A percentile compares a stretch with the other conserved stretches of the same genome.
These are phyloP conservation scores for Microascus cirrosus DNA, from an alignment of 2,329 filamentous ascomycete genomes.

Conservation along the genomic window DNA sequence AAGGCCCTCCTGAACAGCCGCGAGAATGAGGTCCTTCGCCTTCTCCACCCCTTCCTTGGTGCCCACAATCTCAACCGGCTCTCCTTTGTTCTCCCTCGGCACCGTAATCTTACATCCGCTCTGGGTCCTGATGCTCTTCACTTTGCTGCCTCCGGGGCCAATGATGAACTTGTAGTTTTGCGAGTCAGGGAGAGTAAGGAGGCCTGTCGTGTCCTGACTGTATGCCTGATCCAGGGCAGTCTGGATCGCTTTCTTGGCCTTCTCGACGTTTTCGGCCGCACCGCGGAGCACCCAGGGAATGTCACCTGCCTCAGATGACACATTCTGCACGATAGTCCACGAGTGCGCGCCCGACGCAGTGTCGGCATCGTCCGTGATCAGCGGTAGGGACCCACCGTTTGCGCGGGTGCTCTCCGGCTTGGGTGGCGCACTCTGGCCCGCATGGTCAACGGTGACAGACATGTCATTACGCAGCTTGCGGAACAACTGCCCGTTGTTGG, in stretches of 20 bases:
- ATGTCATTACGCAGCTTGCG: conserved; percentile 76
- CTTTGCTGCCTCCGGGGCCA: conserved; percentile 77
- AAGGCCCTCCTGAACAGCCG: conserved; percentile 59
- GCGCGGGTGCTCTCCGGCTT: conserved; percentile 49
- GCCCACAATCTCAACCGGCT: conserved; percentile 86
- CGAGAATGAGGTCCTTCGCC: conserved; percentile 80
- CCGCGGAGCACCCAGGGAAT: conserved; percentile 89
- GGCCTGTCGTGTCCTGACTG: conserved; percentile 65
- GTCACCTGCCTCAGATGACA: conserved; percentile 49
- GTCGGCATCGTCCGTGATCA: conserved; percentile 81
- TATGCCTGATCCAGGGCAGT: conserved; percentile 61
- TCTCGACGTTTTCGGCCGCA: conserved; percentile 63
- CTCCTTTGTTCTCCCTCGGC: conserved; percentile 66
- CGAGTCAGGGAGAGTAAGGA: conserved; percentile 82
- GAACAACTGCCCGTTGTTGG: conserved; percentile 90
- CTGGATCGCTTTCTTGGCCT: conserved; percentile 66
- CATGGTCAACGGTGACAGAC: conserved; percentile 86
- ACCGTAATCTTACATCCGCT: conserved; percentile 92
- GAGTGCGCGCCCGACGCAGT: conserved; percentile 57
- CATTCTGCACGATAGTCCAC: conserved; percentile 67
- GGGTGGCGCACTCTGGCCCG: conserved; percentile 63
- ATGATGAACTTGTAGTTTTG: conserved; percentile 84
- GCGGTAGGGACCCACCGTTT: conserved; percentile 58
- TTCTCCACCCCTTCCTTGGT: conserved; percentile 69
- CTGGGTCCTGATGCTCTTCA: conserved; percentile 85